Percentiles rank a stretch among this genome's conserved stretches.
phyloP scores from a whole-genome alignment of 164 flowering plant species.

The Amborella trichopoda region DNA sequence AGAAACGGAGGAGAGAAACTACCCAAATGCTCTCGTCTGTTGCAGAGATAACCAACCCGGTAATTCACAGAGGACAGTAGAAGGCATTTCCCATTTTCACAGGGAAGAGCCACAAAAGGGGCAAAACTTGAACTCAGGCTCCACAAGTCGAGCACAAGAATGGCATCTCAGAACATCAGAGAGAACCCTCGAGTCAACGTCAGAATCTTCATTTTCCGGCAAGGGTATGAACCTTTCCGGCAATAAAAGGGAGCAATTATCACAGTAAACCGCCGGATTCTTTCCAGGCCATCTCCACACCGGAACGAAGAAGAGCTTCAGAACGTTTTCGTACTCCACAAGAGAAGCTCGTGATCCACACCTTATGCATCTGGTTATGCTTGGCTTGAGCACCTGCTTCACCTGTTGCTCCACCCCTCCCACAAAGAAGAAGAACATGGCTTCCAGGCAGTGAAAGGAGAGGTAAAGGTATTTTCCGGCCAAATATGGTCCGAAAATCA shows the following conservation, averaged over 20 bases:
- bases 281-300: constrained; percentile 81
- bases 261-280: constrained; percentile 49
- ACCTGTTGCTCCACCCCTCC: constrained; percentile 82
- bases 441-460: too few relatives aligned
- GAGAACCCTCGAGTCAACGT: constrained; percentile 1
- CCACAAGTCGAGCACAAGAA: constrained; percentile 45
- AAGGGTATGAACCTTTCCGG: constrained; percentile 26
- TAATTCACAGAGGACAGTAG: too few relatives aligned
- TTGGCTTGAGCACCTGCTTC: constrained; percentile 47
- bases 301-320: constrained; percentile 77
- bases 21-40: too few relatives aligned
- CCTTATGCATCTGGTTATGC: constrained; percentile 54
- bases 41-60: too few relatives aligned
- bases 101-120: constrained; percentile 79
- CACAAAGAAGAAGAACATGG: constrained; percentile 87
- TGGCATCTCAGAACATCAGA: constrained; percentile 32
- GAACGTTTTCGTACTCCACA: constrained; percentile 73
- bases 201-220: constrained; percentile 3
- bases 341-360: constrained; percentile 75
- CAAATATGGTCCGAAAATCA: too few relatives aligned
- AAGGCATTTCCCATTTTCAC: constrained; percentile 11
- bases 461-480: too few relatives aligned
- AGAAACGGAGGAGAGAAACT: too few relatives aligned
- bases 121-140: constrained; percentile 62
- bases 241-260: constrained; percentile 40